Evolutionary conservation across 495 filamentous ascomycete species (phyloP).

Genomic region (Xylaria telfairii): DNA sequence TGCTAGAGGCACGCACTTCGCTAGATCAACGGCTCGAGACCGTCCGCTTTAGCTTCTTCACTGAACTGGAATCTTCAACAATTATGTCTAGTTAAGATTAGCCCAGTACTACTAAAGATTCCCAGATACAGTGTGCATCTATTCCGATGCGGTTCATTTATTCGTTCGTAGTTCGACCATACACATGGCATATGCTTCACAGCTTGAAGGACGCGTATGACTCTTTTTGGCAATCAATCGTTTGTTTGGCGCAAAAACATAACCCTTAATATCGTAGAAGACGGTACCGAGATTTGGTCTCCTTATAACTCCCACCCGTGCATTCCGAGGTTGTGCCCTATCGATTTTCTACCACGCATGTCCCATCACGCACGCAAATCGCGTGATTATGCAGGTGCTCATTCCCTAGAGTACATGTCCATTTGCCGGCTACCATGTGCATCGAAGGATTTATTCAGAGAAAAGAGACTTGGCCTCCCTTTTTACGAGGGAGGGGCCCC

Average conservation of each 20-base stretch:
- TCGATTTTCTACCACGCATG: slow-evolving; percentile 59
- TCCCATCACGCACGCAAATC: slow-evolving; percentile 56
- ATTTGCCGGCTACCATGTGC: slow-evolving; percentile 50
- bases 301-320: slow-evolving; percentile 49
- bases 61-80: background rate
- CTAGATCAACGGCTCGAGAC: background rate
- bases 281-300: slow-evolving; percentile 48
- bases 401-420: slow-evolving; percentile 59
- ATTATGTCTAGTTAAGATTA: background rate
- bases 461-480: slow-evolving; percentile 41
- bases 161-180: slow-evolving; percentile 15
- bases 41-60: background rate
- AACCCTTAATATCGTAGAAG: slow-evolving; percentile 46
- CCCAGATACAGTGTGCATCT: slow-evolving; percentile 1
- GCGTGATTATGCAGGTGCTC: slow-evolving; percentile 54
- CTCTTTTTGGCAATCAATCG: slow-evolving; percentile 29
- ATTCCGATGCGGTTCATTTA: slow-evolving; percentile 18
- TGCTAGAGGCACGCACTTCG: background rate
- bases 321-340: slow-evolving; percentile 47
- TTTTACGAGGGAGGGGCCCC: slow-evolving; percentile 70
- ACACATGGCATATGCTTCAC: slow-evolving; percentile 22
- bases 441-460: slow-evolving; percentile 46
- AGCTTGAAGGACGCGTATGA: slow-evolving; percentile 21
- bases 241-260: slow-evolving; percentile 42
- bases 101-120: background rate